These are phyloP conservation scores for Capsicum chinense DNA, from an alignment of 257 asterid genomes.

Conservation along the genomic window DNA sequence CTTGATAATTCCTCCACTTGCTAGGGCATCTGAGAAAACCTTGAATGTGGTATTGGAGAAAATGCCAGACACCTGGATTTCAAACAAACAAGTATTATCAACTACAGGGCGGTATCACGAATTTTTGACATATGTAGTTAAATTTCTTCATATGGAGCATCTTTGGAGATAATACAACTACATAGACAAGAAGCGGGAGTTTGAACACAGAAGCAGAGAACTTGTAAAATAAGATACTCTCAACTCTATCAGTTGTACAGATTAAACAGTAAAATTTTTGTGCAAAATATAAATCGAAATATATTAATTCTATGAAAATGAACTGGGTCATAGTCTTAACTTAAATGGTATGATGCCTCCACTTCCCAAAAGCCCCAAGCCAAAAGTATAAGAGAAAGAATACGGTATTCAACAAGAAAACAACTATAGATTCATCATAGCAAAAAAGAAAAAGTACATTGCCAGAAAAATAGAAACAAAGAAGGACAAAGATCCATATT, in stretches of 20 bases:
- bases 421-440: neutral
- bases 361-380: neutral
- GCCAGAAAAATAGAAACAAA: neutral
- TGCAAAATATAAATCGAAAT: neutral
- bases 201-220: neutral
- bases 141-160: slow-evolving; percentile 16
- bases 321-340: neutral
- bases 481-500: slow-evolving; percentile 16
- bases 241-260: slow-evolving; percentile 19
- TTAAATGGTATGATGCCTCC: neutral
- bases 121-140: neutral
- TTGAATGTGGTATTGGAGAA: slow-evolving; percentile 79
- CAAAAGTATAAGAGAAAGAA: neutral
- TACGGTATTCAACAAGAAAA: slow-evolving; percentile 1
- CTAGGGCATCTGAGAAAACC: slow-evolving; percentile 79
- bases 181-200: neutral
- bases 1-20: slow-evolving; percentile 68
- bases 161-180: neutral
- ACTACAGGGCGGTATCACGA: neutral
- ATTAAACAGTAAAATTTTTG: neutral
- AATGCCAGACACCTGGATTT: slow-evolving; percentile 72
- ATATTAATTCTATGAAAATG: slow-evolving; percentile 10
- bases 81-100: slow-evolving; percentile 27
- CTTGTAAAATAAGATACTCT: slow-evolving; percentile 18
- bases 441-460: slow-evolving; percentile 4